Evolutionary conservation across 73 alveolate genomes (phyloP).

Genomic region (Paramecium sonneborni): DNA sequence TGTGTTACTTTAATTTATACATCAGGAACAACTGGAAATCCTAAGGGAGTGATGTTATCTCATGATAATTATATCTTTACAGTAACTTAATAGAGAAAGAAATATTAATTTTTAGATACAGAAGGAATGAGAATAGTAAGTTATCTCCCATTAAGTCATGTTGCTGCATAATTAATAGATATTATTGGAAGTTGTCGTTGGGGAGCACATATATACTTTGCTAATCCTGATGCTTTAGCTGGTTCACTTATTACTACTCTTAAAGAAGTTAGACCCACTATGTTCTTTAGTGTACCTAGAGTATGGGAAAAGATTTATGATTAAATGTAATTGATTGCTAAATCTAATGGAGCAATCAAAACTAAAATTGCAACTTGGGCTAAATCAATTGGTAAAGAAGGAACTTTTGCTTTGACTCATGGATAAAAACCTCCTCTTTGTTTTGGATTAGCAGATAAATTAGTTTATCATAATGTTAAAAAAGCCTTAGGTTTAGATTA

Average conservation of each 20-base stretch:
- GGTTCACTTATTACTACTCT: slow-evolving; percentile 84
- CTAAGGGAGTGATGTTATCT: slow-evolving; percentile 90
- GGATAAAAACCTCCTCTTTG: slow-evolving; percentile 67
- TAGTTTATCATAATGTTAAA: slow-evolving; percentile 73
- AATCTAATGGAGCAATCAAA: slow-evolving; percentile 65
- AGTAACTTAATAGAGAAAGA: not conserved
- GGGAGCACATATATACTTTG: slow-evolving; percentile 75
- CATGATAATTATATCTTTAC: slow-evolving; percentile 79
- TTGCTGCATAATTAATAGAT: slow-evolving; percentile 82
- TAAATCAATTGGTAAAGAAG: slow-evolving; percentile 66
- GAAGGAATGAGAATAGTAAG: slow-evolving; percentile 71
- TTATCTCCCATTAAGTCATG: slow-evolving; percentile 85
- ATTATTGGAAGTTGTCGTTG: slow-evolving; percentile 62
- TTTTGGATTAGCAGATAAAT: slow-evolving; percentile 71
- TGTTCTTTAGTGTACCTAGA: slow-evolving; percentile 90
- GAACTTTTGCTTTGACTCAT: slow-evolving; percentile 65
- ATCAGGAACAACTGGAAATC: slow-evolving; percentile 90
- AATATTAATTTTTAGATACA: slow-evolving; percentile 25
- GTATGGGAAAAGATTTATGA: slow-evolving; percentile 93
- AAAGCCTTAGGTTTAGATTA: slow-evolving; percentile 78
- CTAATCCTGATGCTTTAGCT: slow-evolving; percentile 84
- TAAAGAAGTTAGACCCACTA: slow-evolving; percentile 81
- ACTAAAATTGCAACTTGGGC: slow-evolving; percentile 79
- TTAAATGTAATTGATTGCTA: slow-evolving; percentile 77
- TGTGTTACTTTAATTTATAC: slow-evolving; percentile 85